Evolutionary conservation across 768 basidiomycete species (phyloP), one percentile per base, ranked within the genome.

Genomic region (Mycena latifolia): DNA sequence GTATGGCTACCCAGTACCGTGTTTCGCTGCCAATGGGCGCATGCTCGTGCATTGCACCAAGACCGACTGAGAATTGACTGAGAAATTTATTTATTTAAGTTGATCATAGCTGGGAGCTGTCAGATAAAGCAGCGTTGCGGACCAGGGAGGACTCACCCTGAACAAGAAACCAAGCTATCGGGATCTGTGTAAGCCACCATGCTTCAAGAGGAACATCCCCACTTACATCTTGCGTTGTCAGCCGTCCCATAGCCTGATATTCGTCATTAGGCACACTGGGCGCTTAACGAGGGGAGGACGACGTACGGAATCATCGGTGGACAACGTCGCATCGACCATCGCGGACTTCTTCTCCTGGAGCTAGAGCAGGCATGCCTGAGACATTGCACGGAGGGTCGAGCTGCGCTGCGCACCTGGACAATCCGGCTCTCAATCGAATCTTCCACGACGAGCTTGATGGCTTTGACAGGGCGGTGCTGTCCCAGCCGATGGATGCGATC

Each of bases 261-360:
- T 55, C 75, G 56, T 24, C 58, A 66, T 69, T 24, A 69, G 55
- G 52, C 33, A 35, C 33, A 60, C 33, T 10, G 12, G 9, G 18
- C 5, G 41, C 9, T 24, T 12, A 22, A 10, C 59, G 20, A 29
- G 20, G 15, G 15, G 12, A n/a, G 37, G 24, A 31, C 15, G 55
- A 64, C 89, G 17, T 72, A 91, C 92, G 48, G 90, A 91, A 68
- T 93, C 92, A 73, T 95, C 94, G 5, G 91, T 78, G 5, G 92
- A 93, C 22, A 95, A 77, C 0, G 95, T 94, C 18, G 94, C 94
- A 73, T 94, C 91, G 4, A 96, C 89, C 96, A 98, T 97, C 0
- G 95, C 95, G 41, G 91, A 88, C 77, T 99, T 99, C 83, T 98
- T 98, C 78, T 98, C 95, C 79, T 98, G 96, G n/a, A 97, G 81